Base-by-base conservation (phyloP, 495 filamentous ascomycete species). In the Trichocladium uniseriatum region DNA sequence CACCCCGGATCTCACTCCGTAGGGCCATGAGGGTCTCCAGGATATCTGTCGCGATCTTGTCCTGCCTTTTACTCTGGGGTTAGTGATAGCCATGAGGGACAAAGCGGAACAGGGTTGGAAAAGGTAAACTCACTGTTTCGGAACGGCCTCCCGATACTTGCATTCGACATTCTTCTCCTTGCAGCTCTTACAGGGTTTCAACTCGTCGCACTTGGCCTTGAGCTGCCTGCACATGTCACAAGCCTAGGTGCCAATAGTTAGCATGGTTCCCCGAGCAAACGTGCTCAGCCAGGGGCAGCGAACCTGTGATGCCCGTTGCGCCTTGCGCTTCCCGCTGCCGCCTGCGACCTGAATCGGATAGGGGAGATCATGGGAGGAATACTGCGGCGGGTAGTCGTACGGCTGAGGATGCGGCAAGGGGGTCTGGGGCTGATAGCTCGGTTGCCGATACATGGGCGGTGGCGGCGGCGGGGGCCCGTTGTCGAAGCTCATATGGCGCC, bases 201-300 rank as follows among this genome's bases (percentile, higher is more conserved):
- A 69, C 68, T 86, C 82, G 49, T 84, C 80, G 60, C 82, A 86
- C 64, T 83, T 84, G 22, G 81, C 80, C 60, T 86, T 86, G n/a
- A 82, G 70, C 44, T 73, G 67, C 41, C 82, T 73, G 65, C 82
- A 86, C 57, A 74, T 75, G 53, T 86, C 80, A 62, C 82, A 86
- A 27, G 82, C 82, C 75, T 84, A 62, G n/a, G 32, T 8, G 49
- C 29, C 47, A 40, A 32, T 28, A 38, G 59, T 67, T 56, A 70
- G 66, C 53, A 4, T 45, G 24, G 24, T 27, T n/a, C 24, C 24
- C 3, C 24, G 24, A 8, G 3, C 24, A 3, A 8, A 3, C 24
- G 3, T 27, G 24, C 24, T 27, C 24, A 8, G 24, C 24, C 24
- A 27, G 24, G 24, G 24, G 15, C 21, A 37, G 45, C 66, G 43